Evolutionary conservation across 208 protist species (phyloP).

Genomic region (Histomonas meleagridis): DNA sequence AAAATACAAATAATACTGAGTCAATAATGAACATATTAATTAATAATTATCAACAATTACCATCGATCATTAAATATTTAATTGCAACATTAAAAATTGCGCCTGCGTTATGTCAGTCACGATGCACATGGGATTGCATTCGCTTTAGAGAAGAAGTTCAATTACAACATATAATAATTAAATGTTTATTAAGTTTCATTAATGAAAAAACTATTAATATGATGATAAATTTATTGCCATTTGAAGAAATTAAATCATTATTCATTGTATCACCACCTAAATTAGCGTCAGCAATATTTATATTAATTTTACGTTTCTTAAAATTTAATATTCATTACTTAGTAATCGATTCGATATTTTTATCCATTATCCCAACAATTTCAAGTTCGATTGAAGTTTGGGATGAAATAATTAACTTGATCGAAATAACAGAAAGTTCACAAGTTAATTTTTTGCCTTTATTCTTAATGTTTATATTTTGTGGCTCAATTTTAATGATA

Average conservation of each 20-base stretch:
- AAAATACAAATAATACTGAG: not conserved
- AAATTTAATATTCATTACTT: not conserved
- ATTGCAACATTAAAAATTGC: not conserved
- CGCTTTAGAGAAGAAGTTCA: not conserved
- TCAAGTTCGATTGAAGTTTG: not conserved
- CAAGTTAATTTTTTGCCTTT: not conserved
- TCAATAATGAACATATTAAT: not conserved
- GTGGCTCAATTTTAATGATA: not conserved
- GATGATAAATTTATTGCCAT: not conserved
- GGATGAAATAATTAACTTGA: not conserved
- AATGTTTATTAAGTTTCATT: not conserved
- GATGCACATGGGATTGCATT: not conserved
- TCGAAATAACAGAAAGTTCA: not conserved
- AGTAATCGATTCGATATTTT: not conserved
- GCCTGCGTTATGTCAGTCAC: not conserved
- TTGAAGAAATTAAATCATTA: not conserved
- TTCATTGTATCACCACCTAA: not conserved
- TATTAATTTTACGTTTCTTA: not conserved
- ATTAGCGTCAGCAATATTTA: not conserved
- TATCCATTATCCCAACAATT: not conserved
- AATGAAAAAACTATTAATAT: not conserved
- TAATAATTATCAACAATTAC: not conserved
- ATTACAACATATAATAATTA: not conserved
- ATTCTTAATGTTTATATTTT: not conserved
- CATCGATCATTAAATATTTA: not conserved